These are phyloP conservation scores for Spatholobus suberectus DNA, from an alignment of 306 rosid genomes.

Conservation along the genomic window DNA sequence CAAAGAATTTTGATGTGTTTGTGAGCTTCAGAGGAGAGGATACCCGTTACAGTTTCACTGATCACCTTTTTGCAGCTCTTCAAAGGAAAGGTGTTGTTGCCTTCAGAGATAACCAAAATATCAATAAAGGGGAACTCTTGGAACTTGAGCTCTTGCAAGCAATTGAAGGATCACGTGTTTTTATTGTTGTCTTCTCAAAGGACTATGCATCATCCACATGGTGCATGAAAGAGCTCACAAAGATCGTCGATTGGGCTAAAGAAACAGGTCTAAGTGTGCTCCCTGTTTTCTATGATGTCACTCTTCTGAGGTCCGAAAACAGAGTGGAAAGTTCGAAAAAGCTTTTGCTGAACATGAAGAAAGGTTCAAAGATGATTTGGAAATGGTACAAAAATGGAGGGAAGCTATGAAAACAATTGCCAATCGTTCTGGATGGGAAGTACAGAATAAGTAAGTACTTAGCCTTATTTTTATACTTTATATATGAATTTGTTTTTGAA, in stretches of 20 bases:
- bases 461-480: no score
- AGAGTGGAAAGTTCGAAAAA: not conserved
- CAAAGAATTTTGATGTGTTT: slow-evolving; percentile 34
- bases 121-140: slow-evolving; percentile 18
- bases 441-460: not conserved
- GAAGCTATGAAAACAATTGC: not conserved
- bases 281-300: slow-evolving; percentile 30
- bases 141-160: not conserved
- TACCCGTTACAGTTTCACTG: not conserved
- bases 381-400: not conserved
- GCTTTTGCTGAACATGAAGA: slow-evolving; percentile 2
- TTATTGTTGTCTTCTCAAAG: slow-evolving; percentile 4
- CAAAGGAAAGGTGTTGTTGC: not conserved
- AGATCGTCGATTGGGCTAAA: not conserved
- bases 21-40: slow-evolving; percentile 20
- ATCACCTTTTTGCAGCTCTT: slow-evolving; percentile 17
- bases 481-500: no score
- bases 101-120: not conserved
- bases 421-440: not conserved
- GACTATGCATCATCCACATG: slow-evolving; percentile 35
- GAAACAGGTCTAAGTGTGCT: not conserved
- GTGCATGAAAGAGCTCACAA: slow-evolving; percentile 40
- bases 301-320: slow-evolving; percentile 24
- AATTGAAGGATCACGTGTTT: slow-evolving; percentile 7
- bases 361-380: not conserved